Evolutionary conservation across 2,329 filamentous ascomycete species (phyloP).

Genomic region (Exophiala xenobiotica): DNA sequence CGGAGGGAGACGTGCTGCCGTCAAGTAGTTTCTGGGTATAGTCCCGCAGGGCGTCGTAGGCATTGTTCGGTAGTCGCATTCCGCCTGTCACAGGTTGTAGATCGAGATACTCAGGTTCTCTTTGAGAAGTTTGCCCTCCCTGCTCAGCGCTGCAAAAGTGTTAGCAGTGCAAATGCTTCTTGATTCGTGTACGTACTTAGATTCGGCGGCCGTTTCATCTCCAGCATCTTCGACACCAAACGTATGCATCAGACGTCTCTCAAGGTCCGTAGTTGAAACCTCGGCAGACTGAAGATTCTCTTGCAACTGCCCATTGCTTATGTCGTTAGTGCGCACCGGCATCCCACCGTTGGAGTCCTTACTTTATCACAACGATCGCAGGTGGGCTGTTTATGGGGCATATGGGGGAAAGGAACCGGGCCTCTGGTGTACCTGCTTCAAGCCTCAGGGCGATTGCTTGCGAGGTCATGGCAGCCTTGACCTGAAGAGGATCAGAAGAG

Average conservation of each 20-base stretch:
- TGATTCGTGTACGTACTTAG: constrained; percentile 6
- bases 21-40: constrained; percentile 25
- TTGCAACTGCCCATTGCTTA: constrained; percentile 70
- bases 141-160: constrained; percentile 1
- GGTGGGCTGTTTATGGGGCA: constrained; percentile 79
- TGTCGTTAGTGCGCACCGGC: constrained; percentile 6
- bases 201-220: constrained; percentile 1
- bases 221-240: constrained; percentile 34
- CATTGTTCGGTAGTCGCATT: constrained; percentile 29
- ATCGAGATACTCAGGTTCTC: constrained; percentile 16
- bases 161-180: background rate
- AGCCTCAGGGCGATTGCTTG: constrained; percentile 71
- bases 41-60: constrained; percentile 28
- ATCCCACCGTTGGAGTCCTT: constrained; percentile 32
- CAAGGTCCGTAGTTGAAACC: constrained; percentile 64
- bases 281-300: constrained; percentile 67
- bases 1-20: constrained; percentile 13
- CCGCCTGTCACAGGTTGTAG: constrained; percentile 23
- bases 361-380: constrained; percentile 75
- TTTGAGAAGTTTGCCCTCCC: background rate
- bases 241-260: constrained; percentile 53
- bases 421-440: constrained; percentile 72
- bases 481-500: constrained; percentile 12
- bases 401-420: constrained; percentile 76
- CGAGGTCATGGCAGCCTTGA: constrained; percentile 44